Evolutionary conservation across 306 rosid genomes (phyloP).

Genomic region (Begonia fuchsioides): DNA sequence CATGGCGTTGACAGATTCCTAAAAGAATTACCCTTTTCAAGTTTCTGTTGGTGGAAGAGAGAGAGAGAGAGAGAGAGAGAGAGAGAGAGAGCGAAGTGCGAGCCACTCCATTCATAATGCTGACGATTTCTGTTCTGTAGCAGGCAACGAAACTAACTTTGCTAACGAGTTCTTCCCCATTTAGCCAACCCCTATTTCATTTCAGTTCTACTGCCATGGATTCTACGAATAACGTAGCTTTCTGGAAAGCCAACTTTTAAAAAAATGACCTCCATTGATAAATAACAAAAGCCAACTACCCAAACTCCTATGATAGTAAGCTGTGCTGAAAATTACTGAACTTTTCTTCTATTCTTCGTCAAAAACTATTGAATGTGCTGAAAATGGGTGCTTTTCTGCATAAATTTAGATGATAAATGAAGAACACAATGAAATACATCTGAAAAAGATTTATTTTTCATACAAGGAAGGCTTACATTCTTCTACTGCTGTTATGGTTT

Average conservation of each 20-base stretch:
- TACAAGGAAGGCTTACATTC: too few species aligned
- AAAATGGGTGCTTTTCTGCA: neutral
- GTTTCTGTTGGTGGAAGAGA: slow-evolving; percentile 8
- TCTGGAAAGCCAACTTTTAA: too few species aligned
- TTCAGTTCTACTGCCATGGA: too few species aligned
- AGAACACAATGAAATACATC: neutral
- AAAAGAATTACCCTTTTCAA: slow-evolving; percentile 5
- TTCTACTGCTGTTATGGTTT: too few species aligned
- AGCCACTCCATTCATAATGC: slow-evolving; percentile 27
- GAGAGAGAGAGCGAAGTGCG: slow-evolving; percentile 22
- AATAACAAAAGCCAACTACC: too few species aligned
- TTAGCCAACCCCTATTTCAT: neutral
- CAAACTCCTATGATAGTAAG: too few species aligned
- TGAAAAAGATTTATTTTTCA: too few species aligned
- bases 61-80: slow-evolving; percentile 1
- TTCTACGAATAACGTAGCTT: too few species aligned
- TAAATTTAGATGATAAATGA: neutral
- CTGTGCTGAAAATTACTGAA: too few species aligned
- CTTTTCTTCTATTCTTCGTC: too few species aligned
- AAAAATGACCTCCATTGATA: too few species aligned
- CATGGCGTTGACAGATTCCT: slow-evolving; percentile 21
- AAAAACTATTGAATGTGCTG: too few species aligned
- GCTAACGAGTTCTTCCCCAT: slow-evolving; percentile 1
- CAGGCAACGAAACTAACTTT: slow-evolving; percentile 6
- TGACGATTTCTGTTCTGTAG: neutral